Conservation (phyloP, 768 basidiomycete species). For the Suillus subalutaceus region DNA sequence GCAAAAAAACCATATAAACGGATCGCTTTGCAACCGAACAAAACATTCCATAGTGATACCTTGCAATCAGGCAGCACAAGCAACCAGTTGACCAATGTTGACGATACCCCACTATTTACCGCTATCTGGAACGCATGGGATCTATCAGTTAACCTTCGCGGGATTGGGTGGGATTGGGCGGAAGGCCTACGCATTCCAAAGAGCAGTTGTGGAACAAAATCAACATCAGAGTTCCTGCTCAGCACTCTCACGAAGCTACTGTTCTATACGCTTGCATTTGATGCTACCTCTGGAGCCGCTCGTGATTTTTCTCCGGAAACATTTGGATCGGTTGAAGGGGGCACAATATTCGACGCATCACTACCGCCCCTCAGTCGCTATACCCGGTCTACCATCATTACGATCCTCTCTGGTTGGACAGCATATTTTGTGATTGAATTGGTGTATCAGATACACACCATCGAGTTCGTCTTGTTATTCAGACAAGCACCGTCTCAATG, state of each 20-base stretch:
- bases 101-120: background rate
- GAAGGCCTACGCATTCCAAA: conserved; percentile 18
- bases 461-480: conserved; percentile 49
- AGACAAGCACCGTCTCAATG: conserved; percentile 53
- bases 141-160: conserved; percentile 26
- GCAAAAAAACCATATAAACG: conserved; percentile 10
- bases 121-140: conserved; percentile 30
- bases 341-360: conserved; percentile 40
- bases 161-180: conserved; percentile 29
- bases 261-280: conserved; percentile 14
- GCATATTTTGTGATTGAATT: conserved; percentile 50
- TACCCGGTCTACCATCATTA: conserved; percentile 46
- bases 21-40: background rate
- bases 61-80: background rate
- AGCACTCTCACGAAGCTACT: conserved; percentile 10
- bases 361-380: conserved; percentile 37
- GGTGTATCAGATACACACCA: conserved; percentile 43
- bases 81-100: background rate
- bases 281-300: conserved; percentile 14
- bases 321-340: conserved; percentile 37
- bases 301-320: conserved; percentile 42
- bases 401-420: conserved; percentile 44
- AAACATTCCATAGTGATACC: background rate
- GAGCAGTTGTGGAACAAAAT: conserved; percentile 17
- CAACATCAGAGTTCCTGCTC: conserved; percentile 20